Conservation (phyloP, 805 yeast species). For the Naumovozyma baii region DNA sequence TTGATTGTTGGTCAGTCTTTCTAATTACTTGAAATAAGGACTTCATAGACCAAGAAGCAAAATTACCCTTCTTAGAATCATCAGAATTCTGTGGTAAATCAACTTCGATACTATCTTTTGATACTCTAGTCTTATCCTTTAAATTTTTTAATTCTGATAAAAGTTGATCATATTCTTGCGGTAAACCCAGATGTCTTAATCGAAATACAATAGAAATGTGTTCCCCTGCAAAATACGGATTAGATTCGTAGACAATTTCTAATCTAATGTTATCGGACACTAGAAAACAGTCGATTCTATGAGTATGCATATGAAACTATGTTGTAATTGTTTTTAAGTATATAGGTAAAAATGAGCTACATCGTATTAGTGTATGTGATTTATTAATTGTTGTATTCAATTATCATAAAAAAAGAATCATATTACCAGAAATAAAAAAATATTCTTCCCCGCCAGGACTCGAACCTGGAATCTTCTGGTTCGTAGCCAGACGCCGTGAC, state of each 20-base stretch:
- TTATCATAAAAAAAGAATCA: no score
- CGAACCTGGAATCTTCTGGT: conserved; percentile 46
- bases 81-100: background rate
- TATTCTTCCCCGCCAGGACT: conserved; percentile 43
- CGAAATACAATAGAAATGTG: conserved; percentile 32
- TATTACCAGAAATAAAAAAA: no score
- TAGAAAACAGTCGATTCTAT: conserved; percentile 23
- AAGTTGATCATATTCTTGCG: conserved; percentile 9
- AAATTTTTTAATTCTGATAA: conserved; percentile 1
- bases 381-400: no score
- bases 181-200: conserved; percentile 33
- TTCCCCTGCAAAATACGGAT: conserved; percentile 37
- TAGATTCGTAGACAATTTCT: conserved; percentile 34
- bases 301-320: conserved; percentile 19
- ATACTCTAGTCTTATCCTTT: conserved; percentile 7
- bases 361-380: no score
- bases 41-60: conserved; percentile 13
- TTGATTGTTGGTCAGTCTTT: conserved; percentile 2
- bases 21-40: conserved; percentile 12
- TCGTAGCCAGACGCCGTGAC: conserved; percentile 70
- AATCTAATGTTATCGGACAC: conserved; percentile 30
- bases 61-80: background rate
- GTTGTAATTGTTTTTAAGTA: no score
- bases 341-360: no score
- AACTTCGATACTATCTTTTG: conserved; percentile 5